Evolutionary conservation across 2,329 filamentous ascomycete genomes (phyloP), one percentile per base, ranked within the genome.

Genomic region (Colletotrichum aenigma): DNA sequence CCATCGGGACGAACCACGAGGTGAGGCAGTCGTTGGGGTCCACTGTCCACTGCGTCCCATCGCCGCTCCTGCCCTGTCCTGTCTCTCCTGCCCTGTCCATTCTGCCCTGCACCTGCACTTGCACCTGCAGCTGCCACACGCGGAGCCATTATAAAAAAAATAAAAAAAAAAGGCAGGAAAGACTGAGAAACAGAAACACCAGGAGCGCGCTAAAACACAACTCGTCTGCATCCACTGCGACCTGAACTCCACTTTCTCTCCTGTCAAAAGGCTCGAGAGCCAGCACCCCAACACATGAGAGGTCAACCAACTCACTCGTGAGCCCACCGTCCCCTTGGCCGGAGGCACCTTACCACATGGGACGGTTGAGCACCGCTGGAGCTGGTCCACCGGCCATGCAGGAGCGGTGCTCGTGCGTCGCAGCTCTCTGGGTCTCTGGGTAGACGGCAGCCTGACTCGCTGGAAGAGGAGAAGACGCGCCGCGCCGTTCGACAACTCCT

Each of bases 121-220:
- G 28, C 56, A 68, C 69, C 70, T 75, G 73, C 73, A 75, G 64
- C 64, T 75, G 56, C 24, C 70, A 61, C 65, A 64, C 69, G 68
- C 70, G 73, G 68, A 75, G 70, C 62, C 52, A 38, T 67, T 16
- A 13, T 7, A 21, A 21, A 48, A 38, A 38, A 36, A 36, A 13
- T 15, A 24, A 16, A 26, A 43, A 43, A 48, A 48, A 48, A 48
- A 10, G 38, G 12, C 38, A 48, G 38, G 3, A n/a, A 48, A n/a
- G 43, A 48, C 43, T 48, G 43, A 68, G 48, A 64, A 69, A 65
- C 73, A 55, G 70, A 73, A 73, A 73, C 72, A 75, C 66, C 61
- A 71, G 58, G 34, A 69, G 73, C 58, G 48, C 70, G 70, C 73
- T 75, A 75, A 75, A 75, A 75, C 73, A 75, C 56, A n/a, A 64